Evolutionary conservation across 2,329 filamentous ascomycete genomes (phyloP).

Genomic region (Colletotrichum limetticola): DNA sequence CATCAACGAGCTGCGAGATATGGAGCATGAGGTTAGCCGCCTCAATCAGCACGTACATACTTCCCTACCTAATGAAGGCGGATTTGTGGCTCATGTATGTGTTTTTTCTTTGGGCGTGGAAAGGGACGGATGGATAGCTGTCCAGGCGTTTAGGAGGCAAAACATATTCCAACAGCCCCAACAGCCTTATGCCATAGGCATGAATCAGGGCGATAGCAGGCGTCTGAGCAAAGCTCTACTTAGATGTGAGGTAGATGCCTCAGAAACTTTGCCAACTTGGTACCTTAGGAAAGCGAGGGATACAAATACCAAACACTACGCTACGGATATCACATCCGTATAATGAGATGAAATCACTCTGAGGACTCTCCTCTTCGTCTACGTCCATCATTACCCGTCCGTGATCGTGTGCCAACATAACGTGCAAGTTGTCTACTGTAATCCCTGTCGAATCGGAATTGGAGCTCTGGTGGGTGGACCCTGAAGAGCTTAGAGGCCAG

Average conservation of each 20-base stretch:
- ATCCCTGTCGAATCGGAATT: neutral
- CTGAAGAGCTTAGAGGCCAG: neutral
- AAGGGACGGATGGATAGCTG: conserved; percentile 30
- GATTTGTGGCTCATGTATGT: conserved; percentile 22
- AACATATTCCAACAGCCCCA: conserved; percentile 14
- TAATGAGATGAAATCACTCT: conserved; percentile 2
- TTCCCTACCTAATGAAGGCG: conserved; percentile 14
- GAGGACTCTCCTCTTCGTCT: neutral
- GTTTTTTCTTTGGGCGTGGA: conserved; percentile 26
- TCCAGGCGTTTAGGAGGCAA: conserved; percentile 31
- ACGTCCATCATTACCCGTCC: too few species aligned
- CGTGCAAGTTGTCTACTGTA: neutral
- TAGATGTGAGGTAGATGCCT: neutral
- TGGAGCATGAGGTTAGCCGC: neutral
- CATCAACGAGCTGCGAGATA: neutral
- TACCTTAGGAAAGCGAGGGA: neutral
- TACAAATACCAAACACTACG: neutral
- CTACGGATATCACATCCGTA: neutral
- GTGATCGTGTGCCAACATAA: neutral
- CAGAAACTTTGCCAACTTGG: neutral
- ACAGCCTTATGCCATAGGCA: conserved; percentile 8
- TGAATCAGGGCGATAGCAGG: neutral
- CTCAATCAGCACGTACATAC: conserved; percentile 18
- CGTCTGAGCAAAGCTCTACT: conserved; percentile 4
- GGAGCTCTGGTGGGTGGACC: conserved; percentile 8